Percentiles rank a stretch among this genome's conserved stretches.
phyloP scores from a whole-genome alignment of 2,329 filamentous ascomycete genomes.

The Neonectria coccinea region DNA sequence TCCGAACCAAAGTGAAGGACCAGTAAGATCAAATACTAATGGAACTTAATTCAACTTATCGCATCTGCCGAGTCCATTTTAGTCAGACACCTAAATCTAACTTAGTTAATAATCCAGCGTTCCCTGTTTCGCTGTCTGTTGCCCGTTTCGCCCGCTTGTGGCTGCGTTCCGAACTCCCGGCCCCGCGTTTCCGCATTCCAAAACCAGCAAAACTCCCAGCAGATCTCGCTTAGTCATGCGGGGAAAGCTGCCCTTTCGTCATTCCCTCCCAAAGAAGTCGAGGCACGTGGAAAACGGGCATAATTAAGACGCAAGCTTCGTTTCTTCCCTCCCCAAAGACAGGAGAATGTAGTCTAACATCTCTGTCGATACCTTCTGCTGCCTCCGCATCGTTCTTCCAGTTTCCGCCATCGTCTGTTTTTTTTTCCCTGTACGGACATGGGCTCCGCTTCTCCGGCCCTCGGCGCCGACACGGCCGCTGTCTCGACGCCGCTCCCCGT shows the following conservation, averaged over 20 bases:
- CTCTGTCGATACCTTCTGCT: background rate
- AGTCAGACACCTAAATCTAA: no score
- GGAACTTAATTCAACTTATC: no score
- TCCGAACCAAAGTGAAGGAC: no score
- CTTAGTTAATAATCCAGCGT: background rate
- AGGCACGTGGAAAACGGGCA: conserved; percentile 28
- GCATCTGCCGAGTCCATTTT: no score
- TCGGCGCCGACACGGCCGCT: conserved; percentile 17
- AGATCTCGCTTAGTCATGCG: conserved; percentile 25
- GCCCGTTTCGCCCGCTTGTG: conserved; percentile 9
- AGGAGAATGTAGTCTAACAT: conserved; percentile 17
- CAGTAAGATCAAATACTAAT: no score
- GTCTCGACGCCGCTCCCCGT: conserved; percentile 28
- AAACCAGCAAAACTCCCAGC: conserved; percentile 7
- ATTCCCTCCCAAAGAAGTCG: conserved; percentile 15
- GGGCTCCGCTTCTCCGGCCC: conserved; percentile 13
- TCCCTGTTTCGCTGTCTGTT: conserved; percentile 14
- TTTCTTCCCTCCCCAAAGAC: background rate
- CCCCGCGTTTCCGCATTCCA: conserved; percentile 18
- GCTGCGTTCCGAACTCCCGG: background rate
- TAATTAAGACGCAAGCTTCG: conserved; percentile 19
- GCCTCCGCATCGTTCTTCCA: background rate
- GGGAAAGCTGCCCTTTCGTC: conserved; percentile 21
- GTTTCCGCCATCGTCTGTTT: background rate
- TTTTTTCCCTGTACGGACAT: conserved; percentile 2